These are phyloP conservation scores for Smittium mucronatum DNA, from an alignment of 371 early-diverging fungal genomes.

Conservation along the genomic window DNA sequence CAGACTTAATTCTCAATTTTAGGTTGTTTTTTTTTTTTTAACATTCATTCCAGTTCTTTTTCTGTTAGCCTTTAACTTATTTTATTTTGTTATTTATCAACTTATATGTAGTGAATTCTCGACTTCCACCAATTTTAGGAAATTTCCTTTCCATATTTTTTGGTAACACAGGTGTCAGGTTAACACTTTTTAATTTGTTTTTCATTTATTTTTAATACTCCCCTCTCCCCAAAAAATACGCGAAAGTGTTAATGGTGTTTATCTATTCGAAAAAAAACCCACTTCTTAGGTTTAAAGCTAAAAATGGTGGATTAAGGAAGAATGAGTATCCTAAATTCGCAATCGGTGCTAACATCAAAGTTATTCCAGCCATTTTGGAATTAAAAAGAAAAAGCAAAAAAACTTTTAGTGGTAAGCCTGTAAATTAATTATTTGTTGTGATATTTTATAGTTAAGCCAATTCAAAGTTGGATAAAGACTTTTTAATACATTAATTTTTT, in stretches of 20 bases:
- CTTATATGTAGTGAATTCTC: background rate
- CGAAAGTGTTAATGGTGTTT: no score
- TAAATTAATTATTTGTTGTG: background rate
- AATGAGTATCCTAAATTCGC: constrained; percentile 2
- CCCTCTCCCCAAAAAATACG: no score
- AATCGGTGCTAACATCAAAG: constrained; percentile 1
- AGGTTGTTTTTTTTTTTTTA: background rate
- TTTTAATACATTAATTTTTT: background rate
- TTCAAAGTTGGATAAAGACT: no score
- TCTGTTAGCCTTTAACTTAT: background rate
- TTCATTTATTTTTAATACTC: background rate
- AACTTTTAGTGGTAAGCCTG: constrained; percentile 5
- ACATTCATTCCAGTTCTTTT: background rate
- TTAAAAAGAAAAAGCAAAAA: constrained; percentile 10
- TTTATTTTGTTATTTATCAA: background rate
- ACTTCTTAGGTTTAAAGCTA: background rate
- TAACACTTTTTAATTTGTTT: background rate
- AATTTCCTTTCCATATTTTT: constrained; percentile 3
- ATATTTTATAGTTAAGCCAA: no score
- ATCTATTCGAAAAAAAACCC: background rate
- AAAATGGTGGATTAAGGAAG: background rate
- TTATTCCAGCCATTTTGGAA: constrained; percentile 1
- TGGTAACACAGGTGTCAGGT: constrained; percentile 3
- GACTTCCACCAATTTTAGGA: background rate
- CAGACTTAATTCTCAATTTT: background rate